Evolutionary conservation across 345 rosid species (phyloP), one percentile per base, ranked within the genome.

Genomic region (Bruguiera parviflora): DNA sequence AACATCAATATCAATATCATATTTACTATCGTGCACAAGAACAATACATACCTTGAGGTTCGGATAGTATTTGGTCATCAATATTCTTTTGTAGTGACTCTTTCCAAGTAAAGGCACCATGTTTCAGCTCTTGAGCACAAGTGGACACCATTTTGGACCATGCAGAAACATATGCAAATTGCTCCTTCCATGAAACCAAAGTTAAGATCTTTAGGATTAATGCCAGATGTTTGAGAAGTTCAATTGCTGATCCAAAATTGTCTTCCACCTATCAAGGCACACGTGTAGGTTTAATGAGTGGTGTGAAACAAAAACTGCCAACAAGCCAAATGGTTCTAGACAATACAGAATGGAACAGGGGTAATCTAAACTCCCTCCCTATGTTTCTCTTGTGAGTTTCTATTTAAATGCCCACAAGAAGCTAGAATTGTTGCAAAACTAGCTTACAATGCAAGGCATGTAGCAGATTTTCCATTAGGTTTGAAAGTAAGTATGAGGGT

Each of bases 21-120:
- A 65, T 28, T 31, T 33, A 58, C 1, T 52, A 4, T 31, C 61
- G 29, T 9, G 25, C 37, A 71, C 27, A 58, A 32, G 61, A 52
- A 10, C 72, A 22, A 43, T 68, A 25, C 49, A 43, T 78, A 95
- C 98, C 98, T 87, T 72, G 83, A 66, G 87, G 76, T 59, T 78
- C 72, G 49, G 87, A 79, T 63, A 89, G 60, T 55, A 87, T 64
- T 70, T 86, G 83, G 19, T 51, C 61, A 24, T 75, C 85, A 65
- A 89, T 59, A 75, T 83, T 77, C 64, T 86, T 79, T 69, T 81
- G 65, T 24, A 78, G 60, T 71, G 84, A 80, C 65, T 85, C 85
- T 73, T 79, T 84, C 99, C 99, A 95, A 63, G 92, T 83, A 19
- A 70, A 74, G 67, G 89, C 80, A 76, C 97, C 99, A 46, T 88